Evolutionary conservation across 768 basidiomycete genomes (phyloP), one percentile per base, ranked within the genome.

Genomic region (Phanerochaete carnosa): DNA sequence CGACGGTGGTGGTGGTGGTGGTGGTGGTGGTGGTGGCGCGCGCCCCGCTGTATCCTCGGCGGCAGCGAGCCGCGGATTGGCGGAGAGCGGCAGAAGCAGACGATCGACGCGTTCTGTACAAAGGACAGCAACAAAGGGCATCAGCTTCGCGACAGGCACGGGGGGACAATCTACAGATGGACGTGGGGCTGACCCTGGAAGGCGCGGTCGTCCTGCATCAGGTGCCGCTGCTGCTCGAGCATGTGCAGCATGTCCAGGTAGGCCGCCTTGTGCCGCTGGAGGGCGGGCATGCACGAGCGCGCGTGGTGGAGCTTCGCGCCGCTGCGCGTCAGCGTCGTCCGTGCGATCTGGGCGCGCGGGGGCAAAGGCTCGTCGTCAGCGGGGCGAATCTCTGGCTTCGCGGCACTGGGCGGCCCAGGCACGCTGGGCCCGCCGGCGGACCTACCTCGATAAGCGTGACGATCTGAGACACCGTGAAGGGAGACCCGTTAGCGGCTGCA

Each of bases 401-500:
- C n/a, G n/a, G n/a, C n/a, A n/a, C n/a, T n/a, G n/a, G n/a, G 25
- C 32, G 33, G 52, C 9, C 58, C 47, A 8, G 52, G n/a, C n/a
- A 33, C 28, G 33, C 19, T 39, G 54, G 22, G 54, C 7, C 13
- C 32, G 4, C n/a, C 9, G 29, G 54, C 60, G 62, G 65, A 64
- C 60, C 72, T 76, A 85, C 83, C 83, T 85, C 83, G 50, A 79
- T 72, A 60, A 85, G 64, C 25, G 75, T 71, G 54, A 85, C 74
- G 54, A 85, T 73, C 83, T 85, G 37, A 11, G n/a, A 54, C 22
- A 26, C 26, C 25, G 33, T 26, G 26, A 50, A 51, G 16, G 23
- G 11, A 19, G 39, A 8, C 8, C 11, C 19, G 11, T 43, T 52
- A 35, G 43, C 19, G 45, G 26, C 35, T 45, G 30, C 16, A 45